Percentiles rank a stretch among this genome's conserved stretches.
Conservation (phyloP, 371 early-diverging fungal genomes). For the Mucor plumbeus region DNA sequence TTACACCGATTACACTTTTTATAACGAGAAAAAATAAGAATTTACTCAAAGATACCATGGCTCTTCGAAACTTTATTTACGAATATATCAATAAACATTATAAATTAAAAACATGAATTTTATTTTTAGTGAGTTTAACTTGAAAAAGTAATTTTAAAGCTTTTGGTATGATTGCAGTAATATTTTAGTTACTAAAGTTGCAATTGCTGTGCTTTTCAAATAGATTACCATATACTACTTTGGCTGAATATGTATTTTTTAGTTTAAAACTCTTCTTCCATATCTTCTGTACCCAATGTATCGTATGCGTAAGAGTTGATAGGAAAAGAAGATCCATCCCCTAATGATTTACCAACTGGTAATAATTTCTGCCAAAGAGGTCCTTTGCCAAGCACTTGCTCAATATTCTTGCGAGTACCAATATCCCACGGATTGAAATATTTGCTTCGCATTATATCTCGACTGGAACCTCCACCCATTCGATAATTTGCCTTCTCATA, state of each 20-base stretch:
- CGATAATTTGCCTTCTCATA: constrained; percentile 60
- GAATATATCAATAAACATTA: not conserved
- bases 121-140: not conserved
- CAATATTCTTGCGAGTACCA: constrained; percentile 57
- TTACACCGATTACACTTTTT: constrained; percentile 29
- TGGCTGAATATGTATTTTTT: not conserved
- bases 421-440: constrained; percentile 70
- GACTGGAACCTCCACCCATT: constrained; percentile 27
- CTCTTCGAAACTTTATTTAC: not conserved
- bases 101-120: not conserved
- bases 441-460: constrained; percentile 47
- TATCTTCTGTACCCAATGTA: constrained; percentile 43
- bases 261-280: not conserved
- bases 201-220: not conserved
- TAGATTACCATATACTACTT: not conserved
- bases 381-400: constrained; percentile 61
- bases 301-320: constrained; percentile 55
- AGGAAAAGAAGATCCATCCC: constrained; percentile 49
- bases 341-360: constrained; percentile 59
- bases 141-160: not conserved
- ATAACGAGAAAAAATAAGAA: not conserved
- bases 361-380: constrained; percentile 58
- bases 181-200: not conserved
- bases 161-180: not conserved
- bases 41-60: not conserved